Percentiles rank a stretch among this genome's conserved stretches.
phyloP scores from a whole-genome alignment of 1,284 basidiomycete species.

The Ceratorhiza oryzae-sativae region DNA sequence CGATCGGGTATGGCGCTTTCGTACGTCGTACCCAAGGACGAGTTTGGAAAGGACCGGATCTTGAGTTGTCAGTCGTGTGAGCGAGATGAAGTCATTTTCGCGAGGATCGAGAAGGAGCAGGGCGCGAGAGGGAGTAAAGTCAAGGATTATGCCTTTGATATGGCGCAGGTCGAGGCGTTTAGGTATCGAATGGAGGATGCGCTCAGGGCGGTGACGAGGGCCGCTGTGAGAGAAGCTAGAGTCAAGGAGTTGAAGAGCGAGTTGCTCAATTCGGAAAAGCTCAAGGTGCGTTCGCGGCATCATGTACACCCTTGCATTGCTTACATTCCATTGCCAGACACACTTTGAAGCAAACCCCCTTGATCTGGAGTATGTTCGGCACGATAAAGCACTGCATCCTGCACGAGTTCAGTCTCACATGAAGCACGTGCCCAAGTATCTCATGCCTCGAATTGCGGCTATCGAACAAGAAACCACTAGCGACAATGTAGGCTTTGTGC shows the following conservation, averaged over 20 bases:
- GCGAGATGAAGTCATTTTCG: slow-evolving; percentile 85
- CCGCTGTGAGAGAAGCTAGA: slow-evolving; percentile 87
- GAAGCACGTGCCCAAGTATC: slow-evolving; percentile 94
- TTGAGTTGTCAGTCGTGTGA: slow-evolving; percentile 63
- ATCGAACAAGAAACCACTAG: slow-evolving; percentile 49
- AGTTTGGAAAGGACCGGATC: slow-evolving; percentile 81
- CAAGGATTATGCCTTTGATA: slow-evolving; percentile 92
- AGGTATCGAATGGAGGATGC: slow-evolving; percentile 98
- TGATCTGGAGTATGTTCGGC: slow-evolving; percentile 90
- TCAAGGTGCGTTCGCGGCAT: slow-evolving; percentile 72
- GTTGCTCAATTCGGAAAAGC: slow-evolving; percentile 92
- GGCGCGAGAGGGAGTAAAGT: slow-evolving; percentile 76
- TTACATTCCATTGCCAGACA: slow-evolving; percentile 61
- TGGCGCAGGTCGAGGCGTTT: slow-evolving; percentile 97
- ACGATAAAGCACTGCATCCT: slow-evolving; percentile 93
- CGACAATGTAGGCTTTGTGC: slow-evolving; percentile 63
- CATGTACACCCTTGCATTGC: neutral
- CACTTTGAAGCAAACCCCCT: slow-evolving; percentile 98
- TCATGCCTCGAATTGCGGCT: slow-evolving; percentile 82
- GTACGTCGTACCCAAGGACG: slow-evolving; percentile 79
- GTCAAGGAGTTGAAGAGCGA: slow-evolving; percentile 95
- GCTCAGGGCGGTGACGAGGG: slow-evolving; percentile 84
- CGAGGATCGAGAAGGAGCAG: slow-evolving; percentile 77
- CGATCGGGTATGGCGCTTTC: slow-evolving; percentile 92
- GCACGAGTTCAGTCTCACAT: slow-evolving; percentile 89